These are phyloP conservation scores for Benincasa hispida DNA, from an alignment of 306 rosid species.

Conservation along the genomic window DNA sequence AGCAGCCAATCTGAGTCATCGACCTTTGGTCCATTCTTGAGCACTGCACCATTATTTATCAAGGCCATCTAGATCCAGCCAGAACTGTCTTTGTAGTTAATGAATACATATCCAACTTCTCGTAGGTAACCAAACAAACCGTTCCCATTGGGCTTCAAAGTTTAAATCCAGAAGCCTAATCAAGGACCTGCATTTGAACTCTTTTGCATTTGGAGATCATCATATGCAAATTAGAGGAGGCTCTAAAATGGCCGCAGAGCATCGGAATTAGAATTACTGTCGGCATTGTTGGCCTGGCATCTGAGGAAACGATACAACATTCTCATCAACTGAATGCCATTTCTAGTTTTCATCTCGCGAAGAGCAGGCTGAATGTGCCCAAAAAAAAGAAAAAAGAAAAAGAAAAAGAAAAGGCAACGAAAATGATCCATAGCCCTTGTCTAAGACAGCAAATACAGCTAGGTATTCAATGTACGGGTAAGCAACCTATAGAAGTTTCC, in stretches of 20 bases:
- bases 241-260: constrained; percentile 76
- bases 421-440: background rate
- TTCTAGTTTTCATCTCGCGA: no score
- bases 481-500: no score
- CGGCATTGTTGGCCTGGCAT: constrained; percentile 12
- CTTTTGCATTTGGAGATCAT: background rate
- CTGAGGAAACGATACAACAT: constrained; percentile 53
- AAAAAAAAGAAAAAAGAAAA: no score
- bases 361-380: no score
- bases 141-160: background rate
- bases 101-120: constrained; percentile 65
- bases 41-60: background rate
- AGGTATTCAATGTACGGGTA: no score
- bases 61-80: constrained; percentile 24
- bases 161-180: background rate
- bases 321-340: constrained; percentile 13
- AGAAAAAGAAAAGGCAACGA: no score
- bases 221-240: constrained; percentile 40
- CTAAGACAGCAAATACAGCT: background rate
- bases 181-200: background rate
- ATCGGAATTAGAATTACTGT: constrained; percentile 26
- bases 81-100: constrained; percentile 37
- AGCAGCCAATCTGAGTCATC: background rate
- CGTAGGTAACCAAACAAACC: constrained; percentile 24
- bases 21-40: background rate